A percentile compares a stretch with the other conserved stretches of the same genome.
These are phyloP conservation scores for Zymoseptoria ardabiliae DNA, from an alignment of 2,329 filamentous ascomycete species.

Conservation along the genomic window DNA sequence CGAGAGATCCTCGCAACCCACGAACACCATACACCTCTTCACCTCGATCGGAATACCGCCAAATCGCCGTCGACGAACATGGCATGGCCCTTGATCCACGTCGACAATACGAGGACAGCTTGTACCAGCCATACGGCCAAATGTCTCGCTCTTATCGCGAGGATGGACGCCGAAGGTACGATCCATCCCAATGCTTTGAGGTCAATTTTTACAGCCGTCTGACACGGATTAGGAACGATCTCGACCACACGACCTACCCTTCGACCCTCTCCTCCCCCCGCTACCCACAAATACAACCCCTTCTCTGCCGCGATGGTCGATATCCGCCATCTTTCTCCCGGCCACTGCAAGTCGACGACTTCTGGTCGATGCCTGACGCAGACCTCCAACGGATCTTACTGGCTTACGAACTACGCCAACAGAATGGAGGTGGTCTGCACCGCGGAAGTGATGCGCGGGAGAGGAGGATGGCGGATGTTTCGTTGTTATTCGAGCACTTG, in stretches of 20 bases:
- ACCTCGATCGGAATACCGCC: neutral
- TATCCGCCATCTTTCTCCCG: conserved; percentile 28
- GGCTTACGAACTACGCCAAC: conserved; percentile 19
- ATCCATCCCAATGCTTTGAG: too few species aligned
- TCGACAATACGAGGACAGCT: neutral
- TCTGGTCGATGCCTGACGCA: conserved; percentile 22
- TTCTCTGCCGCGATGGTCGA: conserved; percentile 25
- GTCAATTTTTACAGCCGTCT: too few species aligned
- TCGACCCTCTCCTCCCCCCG: conserved; percentile 8
- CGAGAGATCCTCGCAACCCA: neutral
- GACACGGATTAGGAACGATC: conserved; percentile 23
- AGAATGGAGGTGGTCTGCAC: too few species aligned
- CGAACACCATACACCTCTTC: neutral
- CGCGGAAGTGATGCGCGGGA: too few species aligned
- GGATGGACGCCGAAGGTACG: too few species aligned
- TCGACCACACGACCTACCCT: conserved; percentile 20
- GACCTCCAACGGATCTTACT: conserved; percentile 26
- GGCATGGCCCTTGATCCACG: neutral
- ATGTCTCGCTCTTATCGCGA: neutral
- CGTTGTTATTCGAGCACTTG: too few species aligned
- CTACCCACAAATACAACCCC: conserved; percentile 28
- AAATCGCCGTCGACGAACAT: conserved; percentile 1
- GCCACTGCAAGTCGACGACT: conserved; percentile 20
- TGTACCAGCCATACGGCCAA: neutral
- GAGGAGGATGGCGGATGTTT: too few species aligned